These are phyloP conservation scores for Rugosomyces carneus DNA, from an alignment of 1,284 basidiomycete genomes.

Conservation along the genomic window DNA sequence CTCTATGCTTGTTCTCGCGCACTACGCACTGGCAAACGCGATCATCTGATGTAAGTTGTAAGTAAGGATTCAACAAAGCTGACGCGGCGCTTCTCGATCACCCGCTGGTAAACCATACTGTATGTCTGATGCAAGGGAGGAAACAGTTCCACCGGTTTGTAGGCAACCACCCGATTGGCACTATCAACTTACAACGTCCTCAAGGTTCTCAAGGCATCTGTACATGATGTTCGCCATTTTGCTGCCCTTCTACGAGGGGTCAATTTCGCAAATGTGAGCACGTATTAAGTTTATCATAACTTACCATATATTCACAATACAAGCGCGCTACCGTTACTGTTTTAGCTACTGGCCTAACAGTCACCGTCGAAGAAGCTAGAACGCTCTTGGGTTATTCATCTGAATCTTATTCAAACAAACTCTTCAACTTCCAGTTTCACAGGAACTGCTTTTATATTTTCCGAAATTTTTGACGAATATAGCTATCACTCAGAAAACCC, in stretches of 20 bases:
- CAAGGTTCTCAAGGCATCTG: conserved; percentile 72
- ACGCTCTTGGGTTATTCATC: conserved; percentile 59
- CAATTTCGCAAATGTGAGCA: conserved; percentile 65
- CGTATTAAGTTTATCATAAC: conserved; percentile 3
- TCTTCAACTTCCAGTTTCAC: neutral
- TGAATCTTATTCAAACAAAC: no score
- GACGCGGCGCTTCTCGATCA: no score
- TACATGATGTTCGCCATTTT: conserved; percentile 75
- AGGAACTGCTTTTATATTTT: conserved; percentile 86
- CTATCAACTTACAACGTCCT: neutral
- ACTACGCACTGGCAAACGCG: no score
- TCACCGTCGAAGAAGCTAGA: conserved; percentile 83
- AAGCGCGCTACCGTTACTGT: conserved; percentile 79
- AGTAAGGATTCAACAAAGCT: no score
- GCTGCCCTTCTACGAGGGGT: conserved; percentile 72
- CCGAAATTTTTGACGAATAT: conserved; percentile 76
- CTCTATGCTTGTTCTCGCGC: no score
- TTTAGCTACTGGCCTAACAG: conserved; percentile 64
- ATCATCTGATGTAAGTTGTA: no score
- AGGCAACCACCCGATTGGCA: neutral
- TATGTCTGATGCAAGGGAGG: neutral
- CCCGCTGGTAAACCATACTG: no score
- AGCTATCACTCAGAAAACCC: conserved; percentile 42
- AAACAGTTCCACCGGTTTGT: conserved; percentile 13
- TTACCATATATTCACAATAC: conserved; percentile 5